A percentile compares a stretch with the other conserved stretches of the same genome.
Conservation (phyloP, 2,329 filamentous ascomycete genomes). For the Zasmidium angulare region DNA sequence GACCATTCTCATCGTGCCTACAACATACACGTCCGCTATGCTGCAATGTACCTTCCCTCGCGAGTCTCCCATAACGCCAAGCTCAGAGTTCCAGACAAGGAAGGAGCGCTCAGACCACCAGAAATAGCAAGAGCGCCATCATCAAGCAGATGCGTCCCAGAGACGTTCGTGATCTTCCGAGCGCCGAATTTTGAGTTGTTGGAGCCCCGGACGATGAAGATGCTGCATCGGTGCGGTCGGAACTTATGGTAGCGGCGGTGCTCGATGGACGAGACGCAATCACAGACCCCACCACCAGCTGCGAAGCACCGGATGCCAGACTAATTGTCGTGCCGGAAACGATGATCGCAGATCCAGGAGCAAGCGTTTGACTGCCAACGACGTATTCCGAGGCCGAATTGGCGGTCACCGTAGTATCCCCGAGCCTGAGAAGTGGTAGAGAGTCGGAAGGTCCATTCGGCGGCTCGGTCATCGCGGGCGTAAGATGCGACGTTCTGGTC, state of each 20-base stretch:
- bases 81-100: neutral
- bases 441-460: neutral
- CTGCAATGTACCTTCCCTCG: neutral
- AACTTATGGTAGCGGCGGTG: neutral
- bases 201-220: neutral
- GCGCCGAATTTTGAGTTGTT: neutral
- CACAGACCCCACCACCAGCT: neutral
- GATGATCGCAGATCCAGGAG: constrained; percentile 10
- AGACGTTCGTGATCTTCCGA: neutral
- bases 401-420: neutral
- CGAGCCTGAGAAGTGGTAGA: neutral
- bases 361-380: constrained; percentile 15
- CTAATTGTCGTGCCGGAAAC: neutral
- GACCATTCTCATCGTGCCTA: too few species aligned
- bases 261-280: neutral
- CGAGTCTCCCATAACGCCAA: neutral
- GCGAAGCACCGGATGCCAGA: neutral
- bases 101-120: neutral
- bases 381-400: constrained; percentile 16
- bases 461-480: neutral
- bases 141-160: neutral
- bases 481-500: neutral
- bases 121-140: neutral
- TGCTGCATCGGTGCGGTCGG: neutral
- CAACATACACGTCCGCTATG: too few species aligned